Percentiles rank a stretch among this genome's conserved stretches.
phyloP scores from a whole-genome alignment of 768 basidiomycete genomes.

The Imleria badia region DNA sequence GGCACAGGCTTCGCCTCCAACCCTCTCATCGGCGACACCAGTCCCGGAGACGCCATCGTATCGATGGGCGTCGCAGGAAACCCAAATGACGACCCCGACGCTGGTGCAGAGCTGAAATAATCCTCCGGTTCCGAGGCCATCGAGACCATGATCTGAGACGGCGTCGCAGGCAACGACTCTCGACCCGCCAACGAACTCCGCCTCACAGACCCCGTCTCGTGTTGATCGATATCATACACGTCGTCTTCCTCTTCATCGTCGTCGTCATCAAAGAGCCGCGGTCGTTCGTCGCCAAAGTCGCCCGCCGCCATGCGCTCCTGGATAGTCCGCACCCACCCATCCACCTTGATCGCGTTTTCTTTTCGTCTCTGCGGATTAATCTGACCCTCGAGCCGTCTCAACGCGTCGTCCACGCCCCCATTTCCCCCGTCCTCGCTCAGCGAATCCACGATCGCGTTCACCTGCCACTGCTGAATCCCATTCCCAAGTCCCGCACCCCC shows the following conservation, averaged over 20 bases:
- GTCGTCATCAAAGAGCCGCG: conserved; percentile 53
- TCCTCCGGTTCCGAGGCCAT: conserved; percentile 22
- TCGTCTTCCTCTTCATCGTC: conserved; percentile 39
- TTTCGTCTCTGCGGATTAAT: conserved; percentile 72
- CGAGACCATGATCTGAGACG: conserved; percentile 24
- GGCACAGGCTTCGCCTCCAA: conserved; percentile 48
- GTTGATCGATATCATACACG: conserved; percentile 30
- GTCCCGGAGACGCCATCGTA: too few species aligned
- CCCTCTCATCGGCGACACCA: conserved; percentile 33
- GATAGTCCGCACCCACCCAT: conserved; percentile 77
- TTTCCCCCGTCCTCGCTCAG: conserved; percentile 71
- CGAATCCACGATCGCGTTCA: conserved; percentile 74
- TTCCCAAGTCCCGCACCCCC: conserved; percentile 39
- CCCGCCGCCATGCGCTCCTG: conserved; percentile 63
- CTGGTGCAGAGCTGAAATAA: conserved; percentile 19
- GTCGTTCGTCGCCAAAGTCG: conserved; percentile 61
- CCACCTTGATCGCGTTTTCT: conserved; percentile 74
- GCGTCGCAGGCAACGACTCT: conserved; percentile 15
- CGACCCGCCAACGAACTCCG: conserved; percentile 3
- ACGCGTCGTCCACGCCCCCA: conserved; percentile 81
- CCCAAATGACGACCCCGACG: conserved; percentile 16
- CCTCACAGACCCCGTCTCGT: conserved; percentile 30
- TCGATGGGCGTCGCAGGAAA: conserved; percentile 18
- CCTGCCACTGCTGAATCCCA: conserved; percentile 76
- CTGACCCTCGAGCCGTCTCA: conserved; percentile 80